Evolutionary conservation across 2,329 filamentous ascomycete genomes (phyloP), one percentile per base, ranked within the genome.

Genomic region (Paraphaeosphaeria sporulosa): DNA sequence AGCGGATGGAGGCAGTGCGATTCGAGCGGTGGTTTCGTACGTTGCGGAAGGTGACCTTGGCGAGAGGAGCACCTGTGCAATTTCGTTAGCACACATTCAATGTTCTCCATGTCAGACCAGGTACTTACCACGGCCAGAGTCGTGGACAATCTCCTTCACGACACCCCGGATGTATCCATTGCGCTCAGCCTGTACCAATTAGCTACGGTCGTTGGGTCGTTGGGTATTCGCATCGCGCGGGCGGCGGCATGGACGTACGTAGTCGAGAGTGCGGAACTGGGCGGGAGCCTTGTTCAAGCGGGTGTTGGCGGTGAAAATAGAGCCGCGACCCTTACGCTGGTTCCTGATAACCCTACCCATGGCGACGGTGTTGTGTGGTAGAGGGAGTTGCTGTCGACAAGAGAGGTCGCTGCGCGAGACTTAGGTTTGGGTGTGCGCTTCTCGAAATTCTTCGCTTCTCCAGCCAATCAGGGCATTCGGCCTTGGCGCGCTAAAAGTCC

Each of bases 101-200:
- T 55, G 56, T 51, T n/a, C 27, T 59, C 58, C 47, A 67, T 44
- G 43, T 53, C 21, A 25, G 17, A n/a, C 25, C 40, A 36, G 44
- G 59, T 61, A 76, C 74, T 74, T 93, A 86, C 95, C 95, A 86
- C 95, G 94, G 82, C 95, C 95, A 77, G 94, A 89, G 85, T 99
- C 95, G 90, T 99, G 95, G 85, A 99, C 91, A 84, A 98, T 97
- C 80, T 98, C 93, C 89, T 95, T 97, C 81, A 99, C 94, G 71
- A 98, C 89, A 85, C 95, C 95, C 76, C 95, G 92, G 80, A 96
- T 86, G 87, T 99, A 99, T 78, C 95, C 95, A 89, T 98, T 94
- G 81, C 92, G 89, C 87, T 97, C 94, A 82, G 93, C 68, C 75
- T 78, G 64, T 69, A 51, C 60, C 64, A 62, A 70, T 76, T 76